Percentiles rank a stretch among this genome's conserved stretches.
These are phyloP conservation scores for Fusarium hostae DNA, from an alignment of 2,329 filamentous ascomycete genomes.

Conservation along the genomic window DNA sequence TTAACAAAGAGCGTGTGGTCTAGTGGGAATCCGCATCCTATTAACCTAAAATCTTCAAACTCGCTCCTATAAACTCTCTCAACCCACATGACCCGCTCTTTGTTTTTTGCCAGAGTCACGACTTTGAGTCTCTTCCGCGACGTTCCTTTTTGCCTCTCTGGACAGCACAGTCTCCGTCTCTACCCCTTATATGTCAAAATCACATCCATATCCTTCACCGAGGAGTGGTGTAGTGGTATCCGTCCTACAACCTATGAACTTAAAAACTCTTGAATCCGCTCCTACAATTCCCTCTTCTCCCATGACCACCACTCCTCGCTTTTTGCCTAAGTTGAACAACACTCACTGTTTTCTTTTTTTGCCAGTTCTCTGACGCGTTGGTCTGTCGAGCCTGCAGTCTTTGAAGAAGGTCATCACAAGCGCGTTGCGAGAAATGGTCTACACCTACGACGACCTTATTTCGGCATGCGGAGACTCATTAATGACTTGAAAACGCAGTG, in stretches of 20 bases:
- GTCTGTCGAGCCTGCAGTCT: not conserved
- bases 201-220: not conserved
- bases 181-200: not conserved
- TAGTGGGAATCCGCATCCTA: slow-evolving; percentile 1
- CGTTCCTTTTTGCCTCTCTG: not conserved
- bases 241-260: not conserved
- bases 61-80: not conserved
- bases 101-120: not conserved
- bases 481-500: accelerated
- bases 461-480: not conserved
- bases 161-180: not conserved
- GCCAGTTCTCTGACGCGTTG: no score
- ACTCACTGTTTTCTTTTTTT: not conserved
- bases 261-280: not conserved
- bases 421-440: not conserved
- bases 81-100: not conserved
- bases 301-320: not conserved
- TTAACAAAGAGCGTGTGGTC: slow-evolving; percentile 7
- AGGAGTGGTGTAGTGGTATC: slow-evolving; percentile 5
- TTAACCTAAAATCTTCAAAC: not conserved
- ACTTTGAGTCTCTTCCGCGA: not conserved
- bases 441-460: not conserved
- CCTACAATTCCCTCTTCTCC: not conserved
- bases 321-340: not conserved
- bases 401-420: not conserved